Percentiles rank a stretch among this genome's conserved stretches.
Evolutionary conservation across 140 eudicot species (phyloP).

Genomic region (Senecio squalidus): DNA sequence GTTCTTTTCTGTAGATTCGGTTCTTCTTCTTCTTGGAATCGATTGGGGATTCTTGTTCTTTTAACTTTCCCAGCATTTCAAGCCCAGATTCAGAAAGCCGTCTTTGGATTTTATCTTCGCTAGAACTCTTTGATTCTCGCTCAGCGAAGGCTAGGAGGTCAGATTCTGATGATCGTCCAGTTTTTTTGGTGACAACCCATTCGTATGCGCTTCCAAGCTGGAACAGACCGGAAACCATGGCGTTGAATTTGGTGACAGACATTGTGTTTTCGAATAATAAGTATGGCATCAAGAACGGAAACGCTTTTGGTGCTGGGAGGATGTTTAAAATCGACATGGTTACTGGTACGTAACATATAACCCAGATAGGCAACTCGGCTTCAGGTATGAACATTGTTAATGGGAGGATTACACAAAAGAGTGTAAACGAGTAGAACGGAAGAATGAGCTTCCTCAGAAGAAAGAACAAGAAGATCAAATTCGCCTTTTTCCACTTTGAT

Average conservation of each 20-base stretch:
- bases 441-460: constrained; percentile 83
- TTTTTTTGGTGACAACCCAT: constrained; percentile 89
- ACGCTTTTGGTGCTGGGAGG: constrained; percentile 74
- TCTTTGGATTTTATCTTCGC: constrained; percentile 27
- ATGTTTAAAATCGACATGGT: constrained; percentile 69
- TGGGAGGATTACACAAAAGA: constrained; percentile 94
- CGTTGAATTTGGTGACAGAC: constrained; percentile 93
- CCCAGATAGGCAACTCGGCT: constrained; percentile 88
- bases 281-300: constrained; percentile 87
- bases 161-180: constrained; percentile 80
- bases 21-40: constrained; percentile 44
- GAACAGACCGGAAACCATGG: constrained; percentile 82
- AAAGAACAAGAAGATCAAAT: constrained; percentile 74
- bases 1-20: constrained; percentile 70
- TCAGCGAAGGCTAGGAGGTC: constrained; percentile 60
- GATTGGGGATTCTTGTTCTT: background rate
- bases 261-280: constrained; percentile 85
- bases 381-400: constrained; percentile 89
- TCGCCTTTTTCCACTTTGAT: constrained; percentile 61
- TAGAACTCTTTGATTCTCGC: constrained; percentile 13
- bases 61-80: constrained; percentile 61
- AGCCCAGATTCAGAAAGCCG: constrained; percentile 78
- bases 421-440: constrained; percentile 91
- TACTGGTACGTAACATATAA: constrained; percentile 84
- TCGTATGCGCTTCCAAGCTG: constrained; percentile 70